A percentile compares a stretch with the other conserved stretches of the same genome.
phyloP scores from a whole-genome alignment of 352 stramenopile genomes.

The Pythium insidiosum region DNA sequence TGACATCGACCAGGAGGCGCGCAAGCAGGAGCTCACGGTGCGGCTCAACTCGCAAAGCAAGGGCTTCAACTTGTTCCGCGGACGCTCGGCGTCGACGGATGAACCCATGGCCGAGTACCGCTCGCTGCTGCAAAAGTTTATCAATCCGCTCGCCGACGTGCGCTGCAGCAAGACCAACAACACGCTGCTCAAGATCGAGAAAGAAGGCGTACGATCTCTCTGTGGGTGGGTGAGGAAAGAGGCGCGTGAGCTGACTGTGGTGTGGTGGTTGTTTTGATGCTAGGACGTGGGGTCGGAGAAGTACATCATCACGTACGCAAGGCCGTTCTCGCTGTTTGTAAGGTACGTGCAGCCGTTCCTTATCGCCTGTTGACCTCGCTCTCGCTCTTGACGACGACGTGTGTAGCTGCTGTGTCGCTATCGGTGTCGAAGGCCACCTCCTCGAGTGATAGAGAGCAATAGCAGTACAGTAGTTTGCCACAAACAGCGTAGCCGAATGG shows the following conservation, averaged over 20 bases:
- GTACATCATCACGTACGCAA: conserved; percentile 71
- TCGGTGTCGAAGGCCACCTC: conserved; percentile 57
- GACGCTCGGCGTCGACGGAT: conserved; percentile 22
- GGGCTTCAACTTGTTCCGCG: conserved; percentile 43
- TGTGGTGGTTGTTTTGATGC: background rate
- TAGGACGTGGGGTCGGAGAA: conserved; percentile 63
- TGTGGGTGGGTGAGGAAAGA: background rate
- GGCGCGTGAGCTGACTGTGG: no score
- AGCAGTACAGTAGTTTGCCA: no score
- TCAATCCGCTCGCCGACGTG: conserved; percentile 69
- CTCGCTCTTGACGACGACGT: no score
- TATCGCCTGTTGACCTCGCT: no score
- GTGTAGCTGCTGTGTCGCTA: conserved; percentile 59
- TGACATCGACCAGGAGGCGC: conserved; percentile 61
- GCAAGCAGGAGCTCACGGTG: conserved; percentile 65
- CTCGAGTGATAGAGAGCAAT: conserved; percentile 42
- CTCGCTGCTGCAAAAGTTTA: conserved; percentile 53
- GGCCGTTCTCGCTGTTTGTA: conserved; percentile 70
- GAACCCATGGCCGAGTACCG: conserved; percentile 14
- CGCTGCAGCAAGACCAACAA: conserved; percentile 57
- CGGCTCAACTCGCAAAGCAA: conserved; percentile 40
- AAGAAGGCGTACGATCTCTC: conserved; percentile 47
- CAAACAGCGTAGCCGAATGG: background rate
- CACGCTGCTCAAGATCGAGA: conserved; percentile 73
- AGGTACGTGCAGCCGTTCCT: no score